Conservation (phyloP, 177 flowering plant species). For the Telopea speciosissima region DNA sequence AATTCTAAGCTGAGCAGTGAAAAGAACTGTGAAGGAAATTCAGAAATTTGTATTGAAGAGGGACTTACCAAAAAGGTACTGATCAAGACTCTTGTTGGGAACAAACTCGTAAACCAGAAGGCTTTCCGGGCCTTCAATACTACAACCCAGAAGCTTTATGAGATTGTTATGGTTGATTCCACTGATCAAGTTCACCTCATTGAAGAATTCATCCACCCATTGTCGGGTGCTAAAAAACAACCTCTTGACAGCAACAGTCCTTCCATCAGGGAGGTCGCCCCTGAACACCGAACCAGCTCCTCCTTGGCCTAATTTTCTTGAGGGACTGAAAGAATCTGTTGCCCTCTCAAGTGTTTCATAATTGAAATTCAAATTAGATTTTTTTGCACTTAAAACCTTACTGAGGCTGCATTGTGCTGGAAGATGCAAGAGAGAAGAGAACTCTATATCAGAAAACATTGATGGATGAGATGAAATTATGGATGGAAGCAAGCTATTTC, state of each 20-base stretch:
- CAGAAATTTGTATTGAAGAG: background rate
- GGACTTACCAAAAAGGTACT: conserved; percentile 36
- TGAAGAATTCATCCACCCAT: conserved; percentile 56
- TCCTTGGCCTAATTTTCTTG: conserved; percentile 59
- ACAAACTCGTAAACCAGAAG: conserved; percentile 53
- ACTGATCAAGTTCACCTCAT: conserved; percentile 51
- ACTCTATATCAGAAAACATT: conserved; percentile 4
- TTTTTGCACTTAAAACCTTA: conserved; percentile 29
- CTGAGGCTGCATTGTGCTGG: conserved; percentile 39
- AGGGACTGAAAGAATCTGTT: conserved; percentile 40
- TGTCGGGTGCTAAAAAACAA: conserved; percentile 38
- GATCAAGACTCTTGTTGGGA: conserved; percentile 44
- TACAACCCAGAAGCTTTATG: conserved; percentile 47
- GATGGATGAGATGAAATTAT: background rate
- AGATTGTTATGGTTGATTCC: conserved; percentile 47
- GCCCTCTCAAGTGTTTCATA: conserved; percentile 65
- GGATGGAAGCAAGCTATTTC: background rate
- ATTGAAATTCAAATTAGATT: conserved; percentile 40
- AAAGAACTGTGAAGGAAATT: background rate
- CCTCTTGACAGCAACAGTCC: conserved; percentile 43
- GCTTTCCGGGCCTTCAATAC: conserved; percentile 55
- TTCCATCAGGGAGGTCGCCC: conserved; percentile 46
- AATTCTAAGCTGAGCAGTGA: background rate
- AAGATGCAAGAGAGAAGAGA: conserved; percentile 10
- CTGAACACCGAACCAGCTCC: conserved; percentile 58